Evolutionary conservation across 108 stramenopile genomes (phyloP).

Genomic region (Parmales sp.): DNA sequence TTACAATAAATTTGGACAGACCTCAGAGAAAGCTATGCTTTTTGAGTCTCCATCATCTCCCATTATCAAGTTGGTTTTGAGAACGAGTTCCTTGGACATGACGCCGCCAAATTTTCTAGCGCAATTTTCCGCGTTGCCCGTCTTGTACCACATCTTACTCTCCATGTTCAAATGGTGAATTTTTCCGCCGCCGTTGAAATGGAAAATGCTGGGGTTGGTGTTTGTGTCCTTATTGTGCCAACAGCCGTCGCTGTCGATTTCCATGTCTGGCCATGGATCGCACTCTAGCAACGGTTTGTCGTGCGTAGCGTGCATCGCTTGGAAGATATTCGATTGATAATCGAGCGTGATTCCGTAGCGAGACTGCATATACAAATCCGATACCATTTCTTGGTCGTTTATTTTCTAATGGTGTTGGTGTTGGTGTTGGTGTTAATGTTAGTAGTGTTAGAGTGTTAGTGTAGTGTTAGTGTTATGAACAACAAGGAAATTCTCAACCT

Average conservation of each 20-base stretch:
- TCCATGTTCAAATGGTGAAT: conserved; percentile 19
- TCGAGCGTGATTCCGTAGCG: conserved; percentile 13
- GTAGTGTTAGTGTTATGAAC: too few relatives aligned
- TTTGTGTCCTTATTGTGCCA: not conserved
- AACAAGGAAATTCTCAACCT: too few relatives aligned
- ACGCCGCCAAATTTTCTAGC: too few relatives aligned
- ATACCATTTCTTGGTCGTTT: conserved; percentile 23
- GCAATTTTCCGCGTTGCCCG: not conserved
- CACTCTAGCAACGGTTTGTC: conserved; percentile 8
- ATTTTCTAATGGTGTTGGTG: too few relatives aligned
- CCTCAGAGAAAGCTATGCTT: too few relatives aligned
- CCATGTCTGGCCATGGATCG: conserved; percentile 15
- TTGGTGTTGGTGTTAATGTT: too few relatives aligned
- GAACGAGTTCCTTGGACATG: too few relatives aligned
- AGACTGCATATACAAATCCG: conserved; percentile 13
- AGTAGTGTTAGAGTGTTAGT: too few relatives aligned
- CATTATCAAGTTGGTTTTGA: too few relatives aligned
- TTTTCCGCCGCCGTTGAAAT: conserved; percentile 25
- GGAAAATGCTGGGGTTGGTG: conserved; percentile 12
- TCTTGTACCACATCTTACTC: conserved; percentile 17
- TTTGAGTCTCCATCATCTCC: too few relatives aligned
- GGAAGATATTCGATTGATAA: conserved; percentile 13
- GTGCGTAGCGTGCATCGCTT: conserved; percentile 18
- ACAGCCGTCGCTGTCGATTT: not conserved
- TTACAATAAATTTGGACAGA: too few relatives aligned